Base-by-base conservation (phyloP, 148 eudicot genomes). In the Dysphania ambrosioides region DNA sequence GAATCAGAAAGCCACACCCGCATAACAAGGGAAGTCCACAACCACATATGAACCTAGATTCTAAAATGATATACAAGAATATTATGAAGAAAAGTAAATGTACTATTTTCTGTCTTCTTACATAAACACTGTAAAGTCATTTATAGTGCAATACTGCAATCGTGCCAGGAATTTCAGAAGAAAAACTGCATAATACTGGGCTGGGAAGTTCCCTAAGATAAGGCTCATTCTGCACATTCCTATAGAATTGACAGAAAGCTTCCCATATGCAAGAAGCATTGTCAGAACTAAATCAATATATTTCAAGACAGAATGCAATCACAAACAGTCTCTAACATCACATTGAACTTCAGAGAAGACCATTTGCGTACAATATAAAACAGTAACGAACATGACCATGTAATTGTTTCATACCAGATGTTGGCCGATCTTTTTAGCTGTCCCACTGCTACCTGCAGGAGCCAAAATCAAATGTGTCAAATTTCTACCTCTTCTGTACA, bases 361-460 rank as follows among this genome's bases (percentile, higher is more conserved):
- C 15, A 24, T 12, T 24, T 8, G 24, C 30, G 21, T 57, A 61
- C 51, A 40, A 31, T 40, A 55, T 7, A 1, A 69, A 58, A 72
- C 30, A 74, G 26, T 62, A 70, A 67, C 29, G 26, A 57, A 1
- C 36, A 26, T 26, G 66, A 68, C 40, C 47, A 66, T 12, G 55
- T 67, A 73, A 49, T 49, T n/a, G n/a, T 40, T 66, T 68, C 56
- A 12, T 72, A 78, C 95, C 91, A 63, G 86, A 86, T 66, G 98
- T 87, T 63, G 90, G 91, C 66, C 97, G 88, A 78, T 77, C 77
- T 83, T 91, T 86, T 91, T 91, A 30, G 86, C 79, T 51, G 91
- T 85, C 57, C 93, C 91, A 78, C 85, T 76, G 84, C 89, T 35
- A 70, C 87, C 97, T 91, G 83, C 70, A 77, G 27, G 40, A 66